Base-by-base conservation (phyloP, 805 yeast genomes). In the Vanderwaltozyma polyspora region DNA sequence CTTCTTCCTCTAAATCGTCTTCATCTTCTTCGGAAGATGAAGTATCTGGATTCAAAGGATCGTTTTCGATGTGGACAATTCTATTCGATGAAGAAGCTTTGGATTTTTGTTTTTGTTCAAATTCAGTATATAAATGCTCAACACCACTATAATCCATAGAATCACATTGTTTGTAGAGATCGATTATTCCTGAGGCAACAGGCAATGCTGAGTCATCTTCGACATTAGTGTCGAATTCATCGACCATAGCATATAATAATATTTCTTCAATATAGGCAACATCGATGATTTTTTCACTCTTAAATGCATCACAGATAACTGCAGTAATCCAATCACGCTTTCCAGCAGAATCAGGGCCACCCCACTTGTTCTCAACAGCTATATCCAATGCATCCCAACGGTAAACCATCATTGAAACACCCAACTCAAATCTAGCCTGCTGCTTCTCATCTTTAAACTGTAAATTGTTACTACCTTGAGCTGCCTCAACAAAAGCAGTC, bases 251-350 rank as follows among this genome's bases (percentile, higher is more conserved):
- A 51, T 81, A 80, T 33, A 81, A 63, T 39, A 91, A 63, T 13
- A 94, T 74, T 51, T 82, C 94, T 59, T 91, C 96, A 19, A 91
- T 72, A 42, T 80, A 71, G 25, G 74, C 76, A 3, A 81, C 65
- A 47, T 86, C 97, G 5, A 89, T 82, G 4, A 72, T 67, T 33
- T 65, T 70, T 31, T 70, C 76, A 6, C 64, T 63, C 29, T 58
- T 66, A 51, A 89, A 91, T 34, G 86, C 65, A 24, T 85, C 96
- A 19, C 86, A 71, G 3, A 89, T 73, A 11, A 83, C 63, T 4
- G 84, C 93, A 4, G 83, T 74, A 43, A 89, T 70, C 98, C 98
- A 91, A 55, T 91, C 98, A 51, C 99, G 70, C 57, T 91, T 91
- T 25, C 83, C 96, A 1, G 70, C 74, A 11, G 94, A 79, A 24